These are phyloP conservation scores for Primulina tabacum DNA, from an alignment of 257 asterid genomes.

Conservation along the genomic window DNA sequence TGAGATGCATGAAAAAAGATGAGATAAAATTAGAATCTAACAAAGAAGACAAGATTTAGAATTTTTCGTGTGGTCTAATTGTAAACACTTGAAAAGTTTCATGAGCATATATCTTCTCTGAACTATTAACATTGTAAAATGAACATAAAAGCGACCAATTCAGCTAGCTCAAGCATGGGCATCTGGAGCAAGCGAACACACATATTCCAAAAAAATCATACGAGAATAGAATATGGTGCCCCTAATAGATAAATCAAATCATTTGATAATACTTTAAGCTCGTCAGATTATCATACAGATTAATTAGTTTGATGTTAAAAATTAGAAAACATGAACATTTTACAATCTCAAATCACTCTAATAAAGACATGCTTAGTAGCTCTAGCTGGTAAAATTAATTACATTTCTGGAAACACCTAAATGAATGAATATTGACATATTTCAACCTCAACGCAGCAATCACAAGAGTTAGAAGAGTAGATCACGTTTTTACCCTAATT, in stretches of 20 bases:
- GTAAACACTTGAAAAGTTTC: neutral
- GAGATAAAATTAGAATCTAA: too few species aligned
- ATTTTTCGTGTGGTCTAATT: too few species aligned
- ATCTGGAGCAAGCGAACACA: neutral
- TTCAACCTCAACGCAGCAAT: neutral
- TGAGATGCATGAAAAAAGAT: too few species aligned
- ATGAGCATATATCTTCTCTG: too few species aligned
- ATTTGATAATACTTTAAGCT: neutral
- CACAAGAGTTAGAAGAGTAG: neutral
- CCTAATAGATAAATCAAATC: neutral
- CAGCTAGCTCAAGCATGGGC: neutral
- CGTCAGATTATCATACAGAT: too few species aligned
- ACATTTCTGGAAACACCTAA: neutral
- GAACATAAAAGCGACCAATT: neutral
- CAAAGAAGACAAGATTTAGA: too few species aligned
- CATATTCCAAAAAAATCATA: neutral
- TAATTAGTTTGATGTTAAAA: neutral
- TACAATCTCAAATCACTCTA: neutral
- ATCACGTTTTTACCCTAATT: neutral
- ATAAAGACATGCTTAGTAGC: neutral
- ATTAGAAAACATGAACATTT: neutral
- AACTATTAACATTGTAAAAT: too few species aligned
- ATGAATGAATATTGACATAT: neutral
- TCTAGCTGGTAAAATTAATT: neutral
- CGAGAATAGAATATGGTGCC: neutral